These are phyloP conservation scores for Cucurbita argyrosperma DNA, from an alignment of 306 rosid species.

Conservation along the genomic window DNA sequence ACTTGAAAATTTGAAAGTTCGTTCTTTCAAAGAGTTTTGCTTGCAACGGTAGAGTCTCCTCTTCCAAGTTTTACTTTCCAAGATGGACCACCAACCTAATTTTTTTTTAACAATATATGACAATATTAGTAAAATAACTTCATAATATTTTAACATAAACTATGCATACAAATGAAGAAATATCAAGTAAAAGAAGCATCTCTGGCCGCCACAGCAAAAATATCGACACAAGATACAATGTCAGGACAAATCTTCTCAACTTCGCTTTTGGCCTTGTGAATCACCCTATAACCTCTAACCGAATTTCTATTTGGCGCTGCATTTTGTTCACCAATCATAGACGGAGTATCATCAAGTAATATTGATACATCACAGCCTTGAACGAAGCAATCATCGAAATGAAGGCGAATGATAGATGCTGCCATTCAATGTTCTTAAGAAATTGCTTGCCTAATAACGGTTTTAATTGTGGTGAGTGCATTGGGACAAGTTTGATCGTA, in stretches of 20 bases:
- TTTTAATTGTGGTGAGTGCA: slow-evolving; percentile 33
- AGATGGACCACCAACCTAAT: slow-evolving; percentile 7
- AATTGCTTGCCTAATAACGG: slow-evolving; percentile 16
- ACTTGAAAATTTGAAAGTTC: slow-evolving; percentile 1
- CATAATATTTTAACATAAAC: too few species aligned
- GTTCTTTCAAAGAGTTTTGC: neutral
- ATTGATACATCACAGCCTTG: slow-evolving; percentile 40
- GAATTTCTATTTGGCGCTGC: slow-evolving; percentile 18
- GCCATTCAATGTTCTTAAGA: slow-evolving; percentile 32
- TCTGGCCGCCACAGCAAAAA: slow-evolving; percentile 43
- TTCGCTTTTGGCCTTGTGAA: slow-evolving; percentile 33
- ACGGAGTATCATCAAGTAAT: neutral
- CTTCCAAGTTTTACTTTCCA: neutral
- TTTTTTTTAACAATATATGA: neutral
- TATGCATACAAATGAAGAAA: too few species aligned
- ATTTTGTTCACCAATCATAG: slow-evolving; percentile 22
- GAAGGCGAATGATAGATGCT: slow-evolving; percentile 29
- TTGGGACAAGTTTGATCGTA: slow-evolving; percentile 37
- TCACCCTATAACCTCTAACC: slow-evolving; percentile 25
- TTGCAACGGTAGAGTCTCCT: neutral
- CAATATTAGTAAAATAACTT: too few species aligned
- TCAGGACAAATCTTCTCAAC: slow-evolving; percentile 45
- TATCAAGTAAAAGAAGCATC: slow-evolving; percentile 36
- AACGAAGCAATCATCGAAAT: slow-evolving; percentile 29
- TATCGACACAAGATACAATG: slow-evolving; percentile 30